A percentile compares a stretch with the other conserved stretches of the same genome.
phyloP scores from a whole-genome alignment of 177 flowering plant species.

The Vitis hybrid region DNA sequence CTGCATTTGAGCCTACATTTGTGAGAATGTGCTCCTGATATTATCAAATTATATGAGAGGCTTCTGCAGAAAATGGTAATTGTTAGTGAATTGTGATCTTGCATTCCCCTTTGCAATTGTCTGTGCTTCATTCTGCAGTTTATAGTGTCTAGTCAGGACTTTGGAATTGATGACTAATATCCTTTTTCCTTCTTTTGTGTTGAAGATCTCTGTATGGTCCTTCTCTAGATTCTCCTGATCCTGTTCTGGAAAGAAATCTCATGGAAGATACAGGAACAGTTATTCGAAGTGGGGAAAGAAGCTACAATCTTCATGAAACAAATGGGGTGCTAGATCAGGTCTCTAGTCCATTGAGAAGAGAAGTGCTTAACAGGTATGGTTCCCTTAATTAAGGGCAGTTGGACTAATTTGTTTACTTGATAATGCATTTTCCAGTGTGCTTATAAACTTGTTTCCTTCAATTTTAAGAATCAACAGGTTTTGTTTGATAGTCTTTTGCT shows the following conservation, averaged over 20 bases:
- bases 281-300: conserved; percentile 29
- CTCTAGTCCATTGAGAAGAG: conserved; percentile 57
- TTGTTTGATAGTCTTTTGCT: no score
- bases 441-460: neutral
- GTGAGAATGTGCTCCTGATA: neutral
- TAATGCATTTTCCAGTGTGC: neutral
- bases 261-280: conserved; percentile 21
- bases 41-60: neutral
- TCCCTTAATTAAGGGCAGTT: neutral
- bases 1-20: neutral
- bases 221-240: conserved; percentile 22
- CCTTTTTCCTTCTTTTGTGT: conserved; percentile 12
- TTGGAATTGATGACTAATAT: neutral
- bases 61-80: neutral
- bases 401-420: neutral
- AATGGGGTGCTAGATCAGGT: conserved; percentile 41
- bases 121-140: neutral
- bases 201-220: conserved; percentile 17
- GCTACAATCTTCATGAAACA: conserved; percentile 29
- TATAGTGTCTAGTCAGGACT: neutral
- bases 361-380: conserved; percentile 39
- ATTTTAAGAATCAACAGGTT: no score
- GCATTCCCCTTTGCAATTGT: neutral
- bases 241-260: conserved; percentile 26
- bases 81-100: neutral